Evolutionary conservation across 306 rosid species (phyloP).

Genomic region (Casuarina equisetifolia): DNA sequence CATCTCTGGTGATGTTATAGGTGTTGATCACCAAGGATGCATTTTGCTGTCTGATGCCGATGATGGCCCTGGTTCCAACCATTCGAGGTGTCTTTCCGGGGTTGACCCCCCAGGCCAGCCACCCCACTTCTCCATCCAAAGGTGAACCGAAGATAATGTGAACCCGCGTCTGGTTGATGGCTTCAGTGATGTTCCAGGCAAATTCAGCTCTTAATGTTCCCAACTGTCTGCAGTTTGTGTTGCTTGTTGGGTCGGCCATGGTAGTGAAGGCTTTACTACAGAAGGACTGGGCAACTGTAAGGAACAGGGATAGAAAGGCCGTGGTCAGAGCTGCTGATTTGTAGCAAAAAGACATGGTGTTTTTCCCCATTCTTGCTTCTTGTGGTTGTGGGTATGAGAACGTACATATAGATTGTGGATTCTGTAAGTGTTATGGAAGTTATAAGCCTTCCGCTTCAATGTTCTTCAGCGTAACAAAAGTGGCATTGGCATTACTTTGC

Average conservation of each 20-base stretch:
- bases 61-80: constrained; percentile 75
- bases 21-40: background rate
- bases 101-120: constrained; percentile 91
- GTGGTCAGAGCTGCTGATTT: constrained; percentile 13
- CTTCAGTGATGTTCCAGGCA: constrained; percentile 40
- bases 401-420: background rate
- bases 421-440: constrained; percentile 5
- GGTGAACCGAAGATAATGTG: constrained; percentile 47
- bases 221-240: constrained; percentile 47
- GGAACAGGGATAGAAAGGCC: constrained; percentile 24
- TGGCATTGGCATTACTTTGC: background rate
- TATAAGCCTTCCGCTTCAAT: background rate
- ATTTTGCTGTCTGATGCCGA: constrained; percentile 36
- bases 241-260: background rate
- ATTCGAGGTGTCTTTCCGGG: constrained; percentile 53
- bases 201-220: constrained; percentile 59
- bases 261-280: constrained; percentile 1
- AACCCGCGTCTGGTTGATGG: background rate
- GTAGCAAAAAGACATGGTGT: constrained; percentile 28
- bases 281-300: background rate
- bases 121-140: background rate
- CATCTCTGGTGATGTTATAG: constrained; percentile 45
- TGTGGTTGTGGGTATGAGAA: background rate
- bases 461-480: background rate
- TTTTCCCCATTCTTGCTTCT: background rate